Percentiles rank a stretch among this genome's conserved stretches.
Evolutionary conservation across 441 rosid genomes (phyloP).

Genomic region (Manihot esculenta): DNA sequence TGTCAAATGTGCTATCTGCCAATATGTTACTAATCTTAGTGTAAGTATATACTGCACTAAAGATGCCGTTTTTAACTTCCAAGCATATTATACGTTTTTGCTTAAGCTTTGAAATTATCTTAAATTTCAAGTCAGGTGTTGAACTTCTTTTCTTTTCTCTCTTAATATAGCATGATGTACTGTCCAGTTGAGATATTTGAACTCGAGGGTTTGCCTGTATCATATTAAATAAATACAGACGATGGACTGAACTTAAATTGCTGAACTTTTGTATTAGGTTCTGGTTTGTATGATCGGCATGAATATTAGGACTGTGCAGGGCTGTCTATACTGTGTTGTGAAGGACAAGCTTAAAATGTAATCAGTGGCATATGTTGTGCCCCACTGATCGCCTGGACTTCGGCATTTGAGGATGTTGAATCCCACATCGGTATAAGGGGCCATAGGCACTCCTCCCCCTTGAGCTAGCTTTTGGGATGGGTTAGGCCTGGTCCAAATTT

Average conservation of each 20-base stretch:
- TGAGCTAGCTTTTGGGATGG: no score
- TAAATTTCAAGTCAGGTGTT: not conserved
- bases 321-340: not conserved
- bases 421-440: not conserved
- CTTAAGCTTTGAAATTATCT: conserved; percentile 4
- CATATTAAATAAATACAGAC: not conserved
- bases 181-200: not conserved
- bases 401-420: not conserved
- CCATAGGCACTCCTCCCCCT: not conserved
- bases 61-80: not conserved
- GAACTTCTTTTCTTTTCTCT: not conserved
- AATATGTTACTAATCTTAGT: conserved; percentile 71
- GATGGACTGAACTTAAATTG: conserved; percentile 1
- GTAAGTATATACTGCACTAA: conserved; percentile 46
- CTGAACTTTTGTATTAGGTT: not conserved
- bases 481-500: no score
- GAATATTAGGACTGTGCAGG: not conserved
- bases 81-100: not conserved
- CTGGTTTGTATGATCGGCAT: not conserved
- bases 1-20: conserved; percentile 94
- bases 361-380: not conserved
- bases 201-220: not conserved
- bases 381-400: not conserved
- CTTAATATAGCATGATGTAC: not conserved
- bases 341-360: not conserved